phyloP scores from a whole-genome alignment of 768 basidiomycete genomes.

The Boletus tomentosulus region DNA sequence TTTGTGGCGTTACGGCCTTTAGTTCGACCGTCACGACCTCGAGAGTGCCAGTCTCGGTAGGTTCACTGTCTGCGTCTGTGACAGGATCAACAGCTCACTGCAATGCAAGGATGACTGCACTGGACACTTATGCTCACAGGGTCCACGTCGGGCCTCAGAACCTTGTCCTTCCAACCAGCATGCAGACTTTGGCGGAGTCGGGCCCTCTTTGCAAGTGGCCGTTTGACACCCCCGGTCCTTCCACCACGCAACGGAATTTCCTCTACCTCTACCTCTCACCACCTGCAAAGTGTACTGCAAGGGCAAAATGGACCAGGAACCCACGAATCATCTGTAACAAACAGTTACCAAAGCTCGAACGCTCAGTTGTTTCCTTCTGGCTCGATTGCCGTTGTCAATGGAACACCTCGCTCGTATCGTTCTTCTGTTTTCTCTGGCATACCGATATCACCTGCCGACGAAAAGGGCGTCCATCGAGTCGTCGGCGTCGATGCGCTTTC shows the following conservation, averaged over 20 bases:
- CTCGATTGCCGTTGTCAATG: neutral
- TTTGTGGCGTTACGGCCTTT: neutral
- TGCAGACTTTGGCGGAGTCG: conserved; percentile 26
- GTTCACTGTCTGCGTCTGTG: conserved; percentile 14
- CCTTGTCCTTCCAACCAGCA: conserved; percentile 30
- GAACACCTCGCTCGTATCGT: neutral
- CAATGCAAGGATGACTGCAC: conserved; percentile 62
- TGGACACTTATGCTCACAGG: conserved; percentile 75
- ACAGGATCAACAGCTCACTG: conserved; percentile 6
- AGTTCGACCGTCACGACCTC: conserved; percentile 6
- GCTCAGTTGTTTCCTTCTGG: neutral
- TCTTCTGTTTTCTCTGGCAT: neutral
- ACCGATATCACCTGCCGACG: neutral
- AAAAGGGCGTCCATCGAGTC: conserved; percentile 2
- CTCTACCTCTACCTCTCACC: neutral
- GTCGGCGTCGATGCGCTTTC: conserved; percentile 5
- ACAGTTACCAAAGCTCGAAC: neutral
- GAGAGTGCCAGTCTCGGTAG: conserved; percentile 43
- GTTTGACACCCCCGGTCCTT: conserved; percentile 4
- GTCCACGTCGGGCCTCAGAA: conserved; percentile 70
- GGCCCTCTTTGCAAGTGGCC: conserved; percentile 6
- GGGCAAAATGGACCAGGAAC: conserved; percentile 1
- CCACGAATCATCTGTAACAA: neutral
- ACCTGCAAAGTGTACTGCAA: neutral
- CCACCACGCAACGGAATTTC: conserved; percentile 4